Evolutionary conservation across 805 yeast genomes (phyloP), one percentile per base, ranked within the genome.

Genomic region (Candida methanosorbosa): DNA sequence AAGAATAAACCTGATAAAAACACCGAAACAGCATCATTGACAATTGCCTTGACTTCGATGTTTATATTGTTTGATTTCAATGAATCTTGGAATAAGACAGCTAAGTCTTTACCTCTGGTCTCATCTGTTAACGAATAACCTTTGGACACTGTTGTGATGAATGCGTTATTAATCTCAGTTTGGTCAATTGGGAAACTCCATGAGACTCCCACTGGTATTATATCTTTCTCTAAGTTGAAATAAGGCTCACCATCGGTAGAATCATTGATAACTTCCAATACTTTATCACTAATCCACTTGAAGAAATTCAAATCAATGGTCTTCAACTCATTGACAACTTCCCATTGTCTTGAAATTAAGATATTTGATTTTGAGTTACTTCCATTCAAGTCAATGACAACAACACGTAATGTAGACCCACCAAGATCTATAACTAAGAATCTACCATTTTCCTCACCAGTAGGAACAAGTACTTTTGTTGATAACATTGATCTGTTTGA

Each of bases 11-110:
- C 78, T 0, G 83, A 68, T 9, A 78, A 57, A 48, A 66, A 72
- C 0, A 78, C 82, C 0, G 83, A 78, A n/a, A 76, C 65, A 1
- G 83, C 71, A 38, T 54, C 87, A 50, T 80, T 80, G 21, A 78
- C 57, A 26, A 79, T 64, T 13, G 66, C 54, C 39, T 61, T 52
- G 17, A 78, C 64, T 13, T 57, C 49, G 14, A 69, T 52, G 2
- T 43, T 34, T 8, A 68, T 30, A 12, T 46, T 42, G 29, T 48
- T 46, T 9, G 46, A 44, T 3, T 36, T 18, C 38, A 66, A 56
- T 2, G 58, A 48, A 3, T 41, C 29, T 41, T 64, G 67, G 27
- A 78, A 43, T 7, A 77, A 41, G 2, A 40, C 34, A 32, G 64
- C 63, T 23, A 78, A 48, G 36, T 72, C 69, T 18, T 52, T 38